Conservation (phyloP, 352 stramenopile genomes). For the Globisporangium spinosum region DNA sequence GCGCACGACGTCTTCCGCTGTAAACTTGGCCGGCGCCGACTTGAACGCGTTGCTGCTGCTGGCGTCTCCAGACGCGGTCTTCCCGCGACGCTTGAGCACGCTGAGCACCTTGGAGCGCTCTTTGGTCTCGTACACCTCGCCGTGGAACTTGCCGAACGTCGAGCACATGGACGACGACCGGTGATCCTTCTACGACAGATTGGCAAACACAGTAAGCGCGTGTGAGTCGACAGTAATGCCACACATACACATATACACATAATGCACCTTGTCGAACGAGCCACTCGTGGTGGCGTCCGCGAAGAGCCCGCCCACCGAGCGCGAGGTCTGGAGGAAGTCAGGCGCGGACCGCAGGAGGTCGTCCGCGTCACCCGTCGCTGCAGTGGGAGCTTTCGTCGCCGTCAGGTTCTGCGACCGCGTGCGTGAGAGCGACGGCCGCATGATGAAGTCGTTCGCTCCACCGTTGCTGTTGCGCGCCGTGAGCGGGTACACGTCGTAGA, state of each 20-base stretch:
- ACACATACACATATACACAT: not conserved
- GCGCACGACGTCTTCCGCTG: slow-evolving; percentile 61
- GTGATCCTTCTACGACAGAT: slow-evolving; percentile 7
- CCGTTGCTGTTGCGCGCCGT: slow-evolving; percentile 22
- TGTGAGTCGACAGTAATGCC: not conserved
- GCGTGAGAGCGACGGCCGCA: slow-evolving; percentile 28
- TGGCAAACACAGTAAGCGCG: not conserved
- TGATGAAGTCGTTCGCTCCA: slow-evolving; percentile 6
- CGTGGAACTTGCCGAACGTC: slow-evolving; percentile 70
- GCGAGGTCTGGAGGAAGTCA: slow-evolving; percentile 21
- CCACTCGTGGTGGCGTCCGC: not conserved
- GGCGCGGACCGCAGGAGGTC: slow-evolving; percentile 11
- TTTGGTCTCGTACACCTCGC: slow-evolving; percentile 74
- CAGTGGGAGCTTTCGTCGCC: not conserved
- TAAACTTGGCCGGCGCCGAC: slow-evolving; percentile 53
- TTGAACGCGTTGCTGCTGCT: slow-evolving; percentile 16
- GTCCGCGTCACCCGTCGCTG: slow-evolving; percentile 10
- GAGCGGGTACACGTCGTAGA: slow-evolving; percentile 73
- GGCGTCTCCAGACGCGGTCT: slow-evolving; percentile 22
- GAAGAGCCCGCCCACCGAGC: slow-evolving; percentile 11
- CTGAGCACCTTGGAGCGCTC: slow-evolving; percentile 73
- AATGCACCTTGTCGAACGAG: slow-evolving; percentile 15
- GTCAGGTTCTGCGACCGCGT: slow-evolving; percentile 22
- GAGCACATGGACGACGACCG: slow-evolving; percentile 35
- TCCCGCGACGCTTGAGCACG: slow-evolving; percentile 64